Conservation (phyloP, 192 early-diverging fungal genomes). For the Backusella westeae region DNA sequence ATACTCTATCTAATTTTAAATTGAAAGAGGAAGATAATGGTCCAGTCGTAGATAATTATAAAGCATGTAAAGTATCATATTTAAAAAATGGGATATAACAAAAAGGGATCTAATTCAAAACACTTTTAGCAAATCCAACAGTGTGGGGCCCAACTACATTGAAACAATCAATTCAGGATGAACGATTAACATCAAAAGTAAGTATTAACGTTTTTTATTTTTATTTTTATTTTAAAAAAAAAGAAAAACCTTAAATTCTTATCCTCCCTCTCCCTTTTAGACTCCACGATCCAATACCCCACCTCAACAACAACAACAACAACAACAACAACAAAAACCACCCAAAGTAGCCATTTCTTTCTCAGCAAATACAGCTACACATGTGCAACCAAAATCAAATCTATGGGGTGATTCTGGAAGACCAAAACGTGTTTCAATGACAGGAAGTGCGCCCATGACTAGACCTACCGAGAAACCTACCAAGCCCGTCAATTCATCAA, state of each 20-base stretch:
- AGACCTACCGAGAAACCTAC: background rate
- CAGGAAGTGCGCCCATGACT: background rate
- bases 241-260: background rate
- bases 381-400: background rate
- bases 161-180: background rate
- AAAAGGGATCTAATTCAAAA: background rate
- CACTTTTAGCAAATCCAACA: background rate
- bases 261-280: background rate
- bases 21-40: slow-evolving; percentile 33
- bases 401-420: background rate
- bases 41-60: slow-evolving; percentile 2
- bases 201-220: background rate
- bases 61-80: background rate
- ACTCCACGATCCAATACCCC: background rate
- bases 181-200: background rate
- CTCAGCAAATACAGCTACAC: background rate
- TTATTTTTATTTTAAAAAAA: background rate
- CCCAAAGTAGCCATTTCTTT: background rate
- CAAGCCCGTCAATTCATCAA: background rate
- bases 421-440: slow-evolving; percentile 10
- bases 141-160: background rate
- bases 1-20: background rate
- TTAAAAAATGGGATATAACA: no score
- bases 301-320: background rate
- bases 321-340: background rate